These are phyloP conservation scores for Exophiala viscosa DNA, from an alignment of 2,329 filamentous ascomycete genomes.

Conservation along the genomic window DNA sequence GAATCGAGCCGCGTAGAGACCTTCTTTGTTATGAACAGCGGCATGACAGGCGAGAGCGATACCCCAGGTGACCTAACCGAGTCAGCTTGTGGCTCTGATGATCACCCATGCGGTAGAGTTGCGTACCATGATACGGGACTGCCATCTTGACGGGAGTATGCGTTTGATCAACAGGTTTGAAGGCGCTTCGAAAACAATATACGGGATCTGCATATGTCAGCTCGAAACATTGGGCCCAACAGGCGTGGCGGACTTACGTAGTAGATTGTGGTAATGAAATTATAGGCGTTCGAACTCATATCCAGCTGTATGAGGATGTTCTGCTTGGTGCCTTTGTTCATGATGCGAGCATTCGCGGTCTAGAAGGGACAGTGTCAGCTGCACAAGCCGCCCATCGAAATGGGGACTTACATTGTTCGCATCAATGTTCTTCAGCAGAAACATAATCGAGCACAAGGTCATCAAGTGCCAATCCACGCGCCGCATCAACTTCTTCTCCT, in stretches of 20 bases:
- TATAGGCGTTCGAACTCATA: conserved; percentile 42
- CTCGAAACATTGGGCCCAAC: neutral
- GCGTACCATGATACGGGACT: conserved; percentile 32
- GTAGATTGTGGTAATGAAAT: conserved; percentile 40
- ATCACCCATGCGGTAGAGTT: conserved; percentile 31
- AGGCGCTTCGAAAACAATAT: conserved; percentile 70
- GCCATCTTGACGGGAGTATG: conserved; percentile 54
- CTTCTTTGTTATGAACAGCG: conserved; percentile 56
- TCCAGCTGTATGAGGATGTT: conserved; percentile 39
- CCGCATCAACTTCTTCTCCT: conserved; percentile 45
- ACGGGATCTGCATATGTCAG: conserved; percentile 56
- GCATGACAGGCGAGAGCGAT: conserved; percentile 61
- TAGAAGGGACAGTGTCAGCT: conserved; percentile 17
- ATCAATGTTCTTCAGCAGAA: conserved; percentile 34
- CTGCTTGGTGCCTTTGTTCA: conserved; percentile 35
- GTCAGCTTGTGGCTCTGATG: conserved; percentile 60
- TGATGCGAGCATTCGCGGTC: conserved; percentile 36
- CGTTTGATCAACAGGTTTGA: conserved; percentile 66
- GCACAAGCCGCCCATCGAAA: neutral
- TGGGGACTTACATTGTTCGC: conserved; percentile 29
- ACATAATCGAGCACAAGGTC: conserved; percentile 38
- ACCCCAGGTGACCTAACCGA: conserved; percentile 60
- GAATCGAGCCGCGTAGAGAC: conserved; percentile 61
- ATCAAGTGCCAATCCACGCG: conserved; percentile 45
- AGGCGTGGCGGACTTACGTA: conserved; percentile 30